Conservation (phyloP, 108 stramenopile genomes). For the Craspedostauros australis region DNA sequence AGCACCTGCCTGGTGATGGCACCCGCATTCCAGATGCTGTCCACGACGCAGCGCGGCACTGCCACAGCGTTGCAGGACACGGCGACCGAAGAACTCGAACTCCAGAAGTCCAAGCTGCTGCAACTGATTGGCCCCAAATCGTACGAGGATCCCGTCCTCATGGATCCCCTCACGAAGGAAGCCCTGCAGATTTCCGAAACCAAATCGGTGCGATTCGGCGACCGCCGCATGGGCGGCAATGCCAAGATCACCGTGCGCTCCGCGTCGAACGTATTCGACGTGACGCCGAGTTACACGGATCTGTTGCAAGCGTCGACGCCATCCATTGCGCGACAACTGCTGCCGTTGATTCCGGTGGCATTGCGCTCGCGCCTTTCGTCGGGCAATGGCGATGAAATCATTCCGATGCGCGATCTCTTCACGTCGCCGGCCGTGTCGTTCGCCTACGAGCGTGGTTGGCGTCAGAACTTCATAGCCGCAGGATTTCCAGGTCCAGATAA, state of each 20-base stretch:
- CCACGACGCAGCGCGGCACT: no score
- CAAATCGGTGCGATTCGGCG: constrained; percentile 3
- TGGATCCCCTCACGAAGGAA: constrained; percentile 72
- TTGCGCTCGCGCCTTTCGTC: constrained; percentile 41
- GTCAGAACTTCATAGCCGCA: constrained; percentile 81
- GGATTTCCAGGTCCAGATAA: constrained; percentile 91
- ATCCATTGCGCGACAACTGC: constrained; percentile 15
- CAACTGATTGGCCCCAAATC: constrained; percentile 16
- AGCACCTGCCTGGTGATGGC: no score
- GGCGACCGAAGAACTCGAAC: constrained; percentile 4
- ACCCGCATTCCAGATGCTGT: no score
- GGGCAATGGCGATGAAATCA: constrained; percentile 14
- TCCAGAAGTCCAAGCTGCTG: constrained; percentile 29
- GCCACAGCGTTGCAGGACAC: no score
- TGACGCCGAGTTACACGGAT: background rate
- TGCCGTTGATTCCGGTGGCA: constrained; percentile 62
- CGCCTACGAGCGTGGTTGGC: constrained; percentile 94
- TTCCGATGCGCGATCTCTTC: constrained; percentile 74
- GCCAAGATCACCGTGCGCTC: background rate
- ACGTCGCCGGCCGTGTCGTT: constrained; percentile 81
- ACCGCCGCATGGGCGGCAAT: background rate
- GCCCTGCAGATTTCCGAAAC: constrained; percentile 27
- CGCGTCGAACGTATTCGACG: no score
- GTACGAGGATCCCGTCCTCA: constrained; percentile 50
- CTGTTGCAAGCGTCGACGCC: background rate